These are phyloP conservation scores for Pseudogymnoascus sp. DNA, from an alignment of 2,329 filamentous ascomycete genomes.

Conservation along the genomic window DNA sequence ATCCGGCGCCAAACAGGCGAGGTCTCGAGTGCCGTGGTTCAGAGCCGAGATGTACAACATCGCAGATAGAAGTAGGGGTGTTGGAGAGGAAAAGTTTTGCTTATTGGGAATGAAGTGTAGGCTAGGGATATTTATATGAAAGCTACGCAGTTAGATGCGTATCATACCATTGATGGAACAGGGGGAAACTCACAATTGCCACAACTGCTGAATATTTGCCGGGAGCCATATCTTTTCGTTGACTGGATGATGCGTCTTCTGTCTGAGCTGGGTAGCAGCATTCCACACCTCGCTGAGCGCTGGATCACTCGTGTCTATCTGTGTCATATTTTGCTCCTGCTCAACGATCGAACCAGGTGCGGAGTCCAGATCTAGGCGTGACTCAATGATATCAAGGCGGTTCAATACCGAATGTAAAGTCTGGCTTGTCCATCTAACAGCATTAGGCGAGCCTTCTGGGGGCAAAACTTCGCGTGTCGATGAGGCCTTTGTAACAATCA, in stretches of 20 bases:
- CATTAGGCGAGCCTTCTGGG: slow-evolving; percentile 9
- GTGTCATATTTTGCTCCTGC: slow-evolving; percentile 13
- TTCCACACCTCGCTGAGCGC: slow-evolving; percentile 25
- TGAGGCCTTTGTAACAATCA: slow-evolving; percentile 13
- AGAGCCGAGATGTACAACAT: slow-evolving; percentile 35
- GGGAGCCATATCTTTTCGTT: slow-evolving; percentile 28
- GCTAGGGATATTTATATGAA: slow-evolving; percentile 36
- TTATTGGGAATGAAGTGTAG: slow-evolving; percentile 37
- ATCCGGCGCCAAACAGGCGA: slow-evolving; percentile 30
- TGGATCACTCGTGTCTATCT: slow-evolving; percentile 16
- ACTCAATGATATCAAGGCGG: slow-evolving; percentile 19
- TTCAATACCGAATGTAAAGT: slow-evolving; percentile 16
- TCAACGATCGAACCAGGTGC: slow-evolving; percentile 10
- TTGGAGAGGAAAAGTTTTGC: slow-evolving; percentile 34
- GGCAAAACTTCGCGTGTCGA: slow-evolving; percentile 15
- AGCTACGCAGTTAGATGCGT: slow-evolving; percentile 23
- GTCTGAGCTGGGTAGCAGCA: slow-evolving; percentile 25
- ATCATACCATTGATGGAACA: not conserved
- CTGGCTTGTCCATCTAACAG: slow-evolving; percentile 13
- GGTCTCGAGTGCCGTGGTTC: slow-evolving; percentile 28
- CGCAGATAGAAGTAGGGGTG: slow-evolving; percentile 34
- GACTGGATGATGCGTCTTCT: slow-evolving; percentile 20
- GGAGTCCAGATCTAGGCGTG: slow-evolving; percentile 14
- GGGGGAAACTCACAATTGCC: slow-evolving; percentile 24
- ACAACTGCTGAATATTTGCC: slow-evolving; percentile 28